Percentiles rank a stretch among this genome's conserved stretches.
These are phyloP conservation scores for Zanthoxylum bungeanum DNA, from an alignment of 345 rosid genomes.

Conservation along the genomic window DNA sequence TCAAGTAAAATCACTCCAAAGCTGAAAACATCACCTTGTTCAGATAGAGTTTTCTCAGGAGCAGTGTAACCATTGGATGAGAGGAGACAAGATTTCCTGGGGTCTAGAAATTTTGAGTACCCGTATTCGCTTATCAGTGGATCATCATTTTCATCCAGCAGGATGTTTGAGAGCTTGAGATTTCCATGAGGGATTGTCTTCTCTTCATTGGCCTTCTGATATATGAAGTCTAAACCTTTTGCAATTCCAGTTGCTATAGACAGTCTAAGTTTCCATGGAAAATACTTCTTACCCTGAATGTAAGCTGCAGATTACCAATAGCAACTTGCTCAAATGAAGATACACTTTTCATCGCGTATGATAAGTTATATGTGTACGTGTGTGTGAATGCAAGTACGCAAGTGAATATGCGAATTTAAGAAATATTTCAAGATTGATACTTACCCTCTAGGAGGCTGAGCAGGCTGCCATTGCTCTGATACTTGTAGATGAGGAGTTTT, in stretches of 20 bases:
- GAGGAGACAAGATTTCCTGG: slow-evolving; percentile 11
- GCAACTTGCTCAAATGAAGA: background rate
- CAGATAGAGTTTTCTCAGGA: slow-evolving; percentile 42
- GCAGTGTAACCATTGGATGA: slow-evolving; percentile 37
- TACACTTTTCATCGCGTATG: background rate
- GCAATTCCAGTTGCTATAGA: slow-evolving; percentile 47
- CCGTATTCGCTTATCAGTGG: slow-evolving; percentile 55
- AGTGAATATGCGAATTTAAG: background rate
- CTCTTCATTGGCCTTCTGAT: slow-evolving; percentile 26
- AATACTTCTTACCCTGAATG: slow-evolving; percentile 42
- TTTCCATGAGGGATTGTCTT: slow-evolving; percentile 53
- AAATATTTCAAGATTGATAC: background rate
- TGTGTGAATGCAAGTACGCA: no score
- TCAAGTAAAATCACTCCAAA: slow-evolving; percentile 50
- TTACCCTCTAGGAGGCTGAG: slow-evolving; percentile 43
- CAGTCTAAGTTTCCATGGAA: slow-evolving; percentile 55
- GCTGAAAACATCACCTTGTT: slow-evolving; percentile 51
- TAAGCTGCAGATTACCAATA: slow-evolving; percentile 33
- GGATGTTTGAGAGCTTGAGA: slow-evolving; percentile 61
- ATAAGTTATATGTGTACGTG: background rate
- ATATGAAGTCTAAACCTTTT: slow-evolving; percentile 45
- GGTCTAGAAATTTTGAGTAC: slow-evolving; percentile 28
- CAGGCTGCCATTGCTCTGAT: slow-evolving; percentile 55
- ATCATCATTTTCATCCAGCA: slow-evolving; percentile 35
- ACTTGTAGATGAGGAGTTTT: slow-evolving; percentile 56